Base-by-base conservation (phyloP, 1,284 basidiomycete genomes). In the Bjerkandera adusta region DNA sequence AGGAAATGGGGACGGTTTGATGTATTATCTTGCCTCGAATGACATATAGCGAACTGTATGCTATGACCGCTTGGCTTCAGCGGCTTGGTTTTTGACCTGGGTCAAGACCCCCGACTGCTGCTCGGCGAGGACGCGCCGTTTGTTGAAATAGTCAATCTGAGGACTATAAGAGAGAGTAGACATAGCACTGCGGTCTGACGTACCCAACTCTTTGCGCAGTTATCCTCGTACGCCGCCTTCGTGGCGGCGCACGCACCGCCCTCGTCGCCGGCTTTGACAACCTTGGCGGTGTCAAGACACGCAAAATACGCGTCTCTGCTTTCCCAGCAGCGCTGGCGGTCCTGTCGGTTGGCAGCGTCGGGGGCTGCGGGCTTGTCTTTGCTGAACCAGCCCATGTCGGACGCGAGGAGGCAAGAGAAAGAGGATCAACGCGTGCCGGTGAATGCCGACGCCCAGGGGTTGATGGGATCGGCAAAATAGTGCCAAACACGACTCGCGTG, bases 81-180 rank as follows among this genome's bases (percentile, higher is more conserved):
- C 67, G 12, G 72, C 68, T 57, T 85, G 81, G 18, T 65, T 69
- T 47, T 70, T 71, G 12, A 74, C 75, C 57, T 81, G 78, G 10
- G 76, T 75, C 21, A 87, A 70, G 45, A 82, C 70, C 39, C 79
- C 77, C 56, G 83, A 83, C 64, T 89, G 86, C 46, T 80, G 78
- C 51, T 85, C 85, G 13, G 77, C 83, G 46, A 89, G 76, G 22
- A 89, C 76, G 43, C 89, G 73, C 29, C 88, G 77, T 60, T 87
- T 85, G 68, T 92, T 90, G 58, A 92, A 92, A 61, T 92, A 91
- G 26, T 85, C 84, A 57, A 92, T 81, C 89, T 92, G 20, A 30
- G 26, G 33, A 11, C 5, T 38, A 5, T 2, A 47, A 24, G 21
- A 20, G 16, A 42, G 11, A 15, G 13, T 13, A 15, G 22, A 18